Evolutionary conservation across 202 grass and related monocot genomes (phyloP), one percentile per base, ranked within the genome.

Genomic region (Carex arenaria): DNA sequence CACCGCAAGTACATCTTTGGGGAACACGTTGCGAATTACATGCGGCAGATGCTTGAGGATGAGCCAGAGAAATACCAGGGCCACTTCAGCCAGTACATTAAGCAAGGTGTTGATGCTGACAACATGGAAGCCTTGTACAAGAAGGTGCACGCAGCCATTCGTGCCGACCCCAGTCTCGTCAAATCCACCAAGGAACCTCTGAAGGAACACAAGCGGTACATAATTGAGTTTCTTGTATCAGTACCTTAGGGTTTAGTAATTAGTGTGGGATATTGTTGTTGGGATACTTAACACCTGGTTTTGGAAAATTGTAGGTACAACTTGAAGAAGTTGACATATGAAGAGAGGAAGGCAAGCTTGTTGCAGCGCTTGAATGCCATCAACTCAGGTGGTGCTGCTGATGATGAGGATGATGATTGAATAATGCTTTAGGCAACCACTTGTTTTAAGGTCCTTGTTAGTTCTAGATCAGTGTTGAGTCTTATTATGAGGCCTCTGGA

Each of bases 1-100:
- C 90, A 89, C 68, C 73, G 87, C 51, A 92, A 89, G 40, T 92
- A 89, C 77, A 92, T 92, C 66, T 92, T 73, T 55, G 90, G 90
- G n/a, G 90, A 84, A 0, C 90, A 89, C 22, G 77, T 92, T 34
- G 82, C 82, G 11, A 80, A 85, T 26, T 92, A 89, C 81, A 89
- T 92, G 87, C 81, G 72, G 53, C 54, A 45, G 34, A 40, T 84
- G 53, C 56, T 79, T 34, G 83, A 85, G 62, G 83, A 85, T 78
- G 83, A 85, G 72, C 83, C 83, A 59, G 83, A 85, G 71, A 85
- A 85, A 36, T 85, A 85, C 71, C 83, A 85, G 42, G n/a, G 38
- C 49, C 83, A 85, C 64, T 85, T 85, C 59, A 59, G 83, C 9
- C 71, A 85, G 52, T 85, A 85, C 32, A 79, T 85, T 12, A 79